A percentile compares a stretch with the other conserved stretches of the same genome.
phyloP scores from a whole-genome alignment of 176 grass and related monocot genomes.

The Bolboschoenus planiculmis region DNA sequence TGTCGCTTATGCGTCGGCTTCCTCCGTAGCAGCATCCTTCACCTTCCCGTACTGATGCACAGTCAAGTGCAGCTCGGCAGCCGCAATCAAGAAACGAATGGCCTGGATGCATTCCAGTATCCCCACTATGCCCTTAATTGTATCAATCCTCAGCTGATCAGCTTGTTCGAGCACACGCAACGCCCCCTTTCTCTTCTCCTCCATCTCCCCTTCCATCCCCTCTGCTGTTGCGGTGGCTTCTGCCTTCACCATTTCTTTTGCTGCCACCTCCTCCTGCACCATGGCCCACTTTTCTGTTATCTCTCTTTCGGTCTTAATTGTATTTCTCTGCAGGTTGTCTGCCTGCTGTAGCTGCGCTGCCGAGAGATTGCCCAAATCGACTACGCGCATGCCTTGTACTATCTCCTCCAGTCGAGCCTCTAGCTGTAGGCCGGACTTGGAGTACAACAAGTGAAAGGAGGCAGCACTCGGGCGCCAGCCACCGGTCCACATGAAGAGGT shows the following conservation, averaged over 20 bases:
- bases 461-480: slow-evolving; percentile 64
- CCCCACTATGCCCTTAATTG: slow-evolving; percentile 50
- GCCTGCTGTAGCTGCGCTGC: slow-evolving; percentile 33
- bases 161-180: slow-evolving; percentile 44
- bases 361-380: slow-evolving; percentile 34
- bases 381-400: not conserved
- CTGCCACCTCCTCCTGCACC: slow-evolving; percentile 43
- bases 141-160: slow-evolving; percentile 46
- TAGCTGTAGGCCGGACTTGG: slow-evolving; percentile 63
- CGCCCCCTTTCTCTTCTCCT: slow-evolving; percentile 7
- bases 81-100: slow-evolving; percentile 67
- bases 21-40: slow-evolving; percentile 34
- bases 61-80: slow-evolving; percentile 56
- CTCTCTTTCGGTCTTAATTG: slow-evolving; percentile 40
- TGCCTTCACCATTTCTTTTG: slow-evolving; percentile 45
- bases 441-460: slow-evolving; percentile 61
- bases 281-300: slow-evolving; percentile 31
- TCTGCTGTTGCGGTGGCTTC: slow-evolving; percentile 18
- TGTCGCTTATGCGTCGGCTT: too few species aligned
- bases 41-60: slow-evolving; percentile 53
- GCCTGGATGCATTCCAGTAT: slow-evolving; percentile 49
- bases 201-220: slow-evolving; percentile 25
- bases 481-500: slow-evolving; percentile 67
- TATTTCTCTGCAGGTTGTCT: slow-evolving; percentile 43
- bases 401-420: slow-evolving; percentile 29